Evolutionary conservation across 306 rosid species (phyloP), one percentile per base, ranked within the genome.

Genomic region (Adenanthera pavonina): DNA sequence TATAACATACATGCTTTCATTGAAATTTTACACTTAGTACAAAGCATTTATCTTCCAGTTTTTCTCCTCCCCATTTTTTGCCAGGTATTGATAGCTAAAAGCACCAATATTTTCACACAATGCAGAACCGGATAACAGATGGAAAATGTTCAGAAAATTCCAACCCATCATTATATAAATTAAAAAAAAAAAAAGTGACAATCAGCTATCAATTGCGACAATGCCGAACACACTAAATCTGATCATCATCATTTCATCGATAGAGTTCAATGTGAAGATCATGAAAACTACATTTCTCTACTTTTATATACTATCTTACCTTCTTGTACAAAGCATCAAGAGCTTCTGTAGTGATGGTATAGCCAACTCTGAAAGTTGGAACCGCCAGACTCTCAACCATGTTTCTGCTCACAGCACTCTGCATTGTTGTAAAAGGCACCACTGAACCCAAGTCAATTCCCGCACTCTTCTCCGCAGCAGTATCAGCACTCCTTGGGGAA

Each of bases 351-450:
- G 92, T 84, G 85, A 95, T 87, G 44, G 97, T 90, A 85, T 95
- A 95, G 14, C 99, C 99, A 61, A 95, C 99, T 87, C 98, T 92
- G 69, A 93, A 95, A 36, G 97, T 91, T 0, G 99, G 98, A 36
- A 93, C 97, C 0, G 78, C 79, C 81, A 95, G 86, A 84, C 99
- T 95, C 85, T 92, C 94, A 52, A 88, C 83, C 99, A 93, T 95
- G 81, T 95, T 95, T 85, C 95, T 85, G 81, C 97, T 91, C 76
- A 95, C 98, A 40, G 99, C 99, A 72, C 84, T 90, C 87, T 96
- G 99, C 99, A 96, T 96, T 75, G 97, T 91, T 0, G 97, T 93
- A 60, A 96, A 96, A n/a, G 98, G 98, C 84, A 93, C 98, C 86
- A 89, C 89, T 4, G 85, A 59, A 43, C 97, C 99, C 92, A 93